Evolutionary conservation across 1,284 basidiomycete species (phyloP).

Genomic region (Bondarzewia mesenterica): DNA sequence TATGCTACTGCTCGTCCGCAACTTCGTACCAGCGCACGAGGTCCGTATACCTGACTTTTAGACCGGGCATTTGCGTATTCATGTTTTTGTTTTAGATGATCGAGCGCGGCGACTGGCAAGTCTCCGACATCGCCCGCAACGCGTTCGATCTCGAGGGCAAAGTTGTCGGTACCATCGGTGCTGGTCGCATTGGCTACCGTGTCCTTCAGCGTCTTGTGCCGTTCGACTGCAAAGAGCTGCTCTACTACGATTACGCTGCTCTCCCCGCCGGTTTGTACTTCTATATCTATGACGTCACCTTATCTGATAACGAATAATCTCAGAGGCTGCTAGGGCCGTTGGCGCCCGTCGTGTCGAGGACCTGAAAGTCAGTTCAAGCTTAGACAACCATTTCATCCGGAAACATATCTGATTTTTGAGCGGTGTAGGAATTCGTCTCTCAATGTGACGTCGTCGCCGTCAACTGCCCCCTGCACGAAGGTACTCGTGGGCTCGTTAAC

Average conservation of each 20-base stretch:
- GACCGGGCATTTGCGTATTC: conserved; percentile 4
- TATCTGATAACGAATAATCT: conserved; percentile 2
- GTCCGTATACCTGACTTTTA: conserved; percentile 21
- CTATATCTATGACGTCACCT: neutral
- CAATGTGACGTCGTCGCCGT: conserved; percentile 82
- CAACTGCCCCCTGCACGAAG: conserved; percentile 90
- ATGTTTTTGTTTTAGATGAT: conserved; percentile 54
- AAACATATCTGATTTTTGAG: neutral
- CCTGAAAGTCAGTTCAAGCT: conserved; percentile 47
- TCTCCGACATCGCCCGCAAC: conserved; percentile 73
- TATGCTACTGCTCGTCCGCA: conserved; percentile 81
- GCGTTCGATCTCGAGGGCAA: conserved; percentile 89
- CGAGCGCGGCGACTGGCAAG: conserved; percentile 78
- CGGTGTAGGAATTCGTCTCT: conserved; percentile 66
- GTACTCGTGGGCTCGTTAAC: conserved; percentile 77
- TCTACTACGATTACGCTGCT: conserved; percentile 89
- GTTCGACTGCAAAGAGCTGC: conserved; percentile 86
- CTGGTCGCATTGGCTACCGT: conserved; percentile 84
- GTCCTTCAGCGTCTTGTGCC: conserved; percentile 83
- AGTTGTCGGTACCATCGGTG: conserved; percentile 85
- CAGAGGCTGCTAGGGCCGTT: conserved; percentile 64
- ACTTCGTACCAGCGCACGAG: conserved; percentile 78
- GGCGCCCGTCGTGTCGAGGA: conserved; percentile 73
- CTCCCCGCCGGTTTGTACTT: conserved; percentile 53
- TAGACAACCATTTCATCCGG: neutral